Percentiles rank a stretch among this genome's conserved stretches.
Evolutionary conservation across 495 filamentous ascomycete species (phyloP).

Genomic region (Ramalina intermedia): DNA sequence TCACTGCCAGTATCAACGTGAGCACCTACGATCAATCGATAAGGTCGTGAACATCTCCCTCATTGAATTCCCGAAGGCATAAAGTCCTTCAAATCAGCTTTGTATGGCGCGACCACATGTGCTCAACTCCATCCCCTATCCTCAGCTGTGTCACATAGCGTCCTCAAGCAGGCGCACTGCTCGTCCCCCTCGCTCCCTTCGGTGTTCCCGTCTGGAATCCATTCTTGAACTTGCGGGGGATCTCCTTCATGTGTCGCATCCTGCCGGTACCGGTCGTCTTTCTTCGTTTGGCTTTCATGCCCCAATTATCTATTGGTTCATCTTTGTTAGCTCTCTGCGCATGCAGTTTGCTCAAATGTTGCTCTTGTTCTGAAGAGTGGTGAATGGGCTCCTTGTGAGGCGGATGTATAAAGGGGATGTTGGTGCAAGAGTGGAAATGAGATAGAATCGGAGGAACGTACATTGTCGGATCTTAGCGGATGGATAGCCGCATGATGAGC

Average conservation of each 20-base stretch:
- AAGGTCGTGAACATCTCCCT: too few relatives aligned
- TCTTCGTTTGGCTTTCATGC: constrained; percentile 98
- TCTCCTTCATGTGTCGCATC: constrained; percentile 78
- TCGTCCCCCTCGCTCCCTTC: constrained; percentile 59
- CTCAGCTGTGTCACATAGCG: neutral
- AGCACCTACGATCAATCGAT: too few relatives aligned
- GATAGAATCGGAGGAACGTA: constrained; percentile 37
- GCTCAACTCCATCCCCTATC: too few relatives aligned
- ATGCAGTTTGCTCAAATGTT: neutral
- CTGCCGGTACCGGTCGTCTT: constrained; percentile 96
- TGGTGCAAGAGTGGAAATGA: neutral
- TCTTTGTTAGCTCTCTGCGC: neutral
- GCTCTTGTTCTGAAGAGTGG: neutral
- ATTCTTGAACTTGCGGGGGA: constrained; percentile 86
- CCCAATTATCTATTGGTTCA: constrained; percentile 76
- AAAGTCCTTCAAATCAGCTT: too few relatives aligned
- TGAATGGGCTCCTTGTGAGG: neutral
- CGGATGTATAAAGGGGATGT: neutral
- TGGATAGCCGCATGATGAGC: constrained; percentile 94
- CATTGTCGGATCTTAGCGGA: constrained; percentile 94
- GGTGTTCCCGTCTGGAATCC: constrained; percentile 84
- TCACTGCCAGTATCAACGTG: too few relatives aligned
- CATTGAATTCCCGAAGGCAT: too few relatives aligned
- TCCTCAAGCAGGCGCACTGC: constrained; percentile 18
- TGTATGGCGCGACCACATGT: too few relatives aligned